phyloP scores from a whole-genome alignment of 192 early-diverging fungal genomes.

The Gonapodya prolifera region DNA sequence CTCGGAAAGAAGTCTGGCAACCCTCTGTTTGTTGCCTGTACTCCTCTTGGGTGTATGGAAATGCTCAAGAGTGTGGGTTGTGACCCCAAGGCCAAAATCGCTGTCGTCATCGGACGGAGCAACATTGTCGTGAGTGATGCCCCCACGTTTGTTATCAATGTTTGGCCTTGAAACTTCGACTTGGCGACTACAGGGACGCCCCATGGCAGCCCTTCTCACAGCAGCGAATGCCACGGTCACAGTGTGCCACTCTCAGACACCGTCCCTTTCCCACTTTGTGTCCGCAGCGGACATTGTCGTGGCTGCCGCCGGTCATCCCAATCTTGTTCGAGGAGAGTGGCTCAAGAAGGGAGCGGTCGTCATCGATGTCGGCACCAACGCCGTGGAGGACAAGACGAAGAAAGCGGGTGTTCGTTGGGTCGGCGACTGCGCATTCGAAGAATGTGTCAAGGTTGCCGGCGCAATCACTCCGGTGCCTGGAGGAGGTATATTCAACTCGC shows the following conservation, averaged over 20 bases:
- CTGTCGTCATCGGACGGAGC: conserved; percentile 93
- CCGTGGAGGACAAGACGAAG: conserved; percentile 72
- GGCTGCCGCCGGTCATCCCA: conserved; percentile 71
- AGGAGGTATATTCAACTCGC: conserved; percentile 14
- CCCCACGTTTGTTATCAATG: neutral
- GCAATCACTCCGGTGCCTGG: conserved; percentile 94
- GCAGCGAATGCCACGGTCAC: conserved; percentile 82
- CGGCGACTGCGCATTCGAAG: conserved; percentile 83
- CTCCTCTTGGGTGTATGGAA: conserved; percentile 87
- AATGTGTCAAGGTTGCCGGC: conserved; percentile 53
- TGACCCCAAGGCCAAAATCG: conserved; percentile 48
- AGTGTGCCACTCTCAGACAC: conserved; percentile 80
- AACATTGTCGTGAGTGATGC: conserved; percentile 72
- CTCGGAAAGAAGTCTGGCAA: conserved; percentile 66
- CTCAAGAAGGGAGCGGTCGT: conserved; percentile 85
- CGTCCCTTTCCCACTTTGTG: conserved; percentile 61
- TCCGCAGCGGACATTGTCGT: conserved; percentile 77
- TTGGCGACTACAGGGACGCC: conserved; percentile 42
- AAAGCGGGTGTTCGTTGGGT: conserved; percentile 84
- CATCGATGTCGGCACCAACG: conserved; percentile 97
- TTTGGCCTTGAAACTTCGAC: neutral
- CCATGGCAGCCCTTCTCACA: conserved; percentile 71
- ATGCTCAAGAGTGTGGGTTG: conserved; percentile 50
- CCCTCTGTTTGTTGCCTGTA: conserved; percentile 88
- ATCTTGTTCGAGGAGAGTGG: conserved; percentile 85